A percentile compares a stretch with the other conserved stretches of the same genome.
Evolutionary conservation across 805 yeast species (phyloP).

Genomic region (Monosporozyma yasuniensis): DNA sequence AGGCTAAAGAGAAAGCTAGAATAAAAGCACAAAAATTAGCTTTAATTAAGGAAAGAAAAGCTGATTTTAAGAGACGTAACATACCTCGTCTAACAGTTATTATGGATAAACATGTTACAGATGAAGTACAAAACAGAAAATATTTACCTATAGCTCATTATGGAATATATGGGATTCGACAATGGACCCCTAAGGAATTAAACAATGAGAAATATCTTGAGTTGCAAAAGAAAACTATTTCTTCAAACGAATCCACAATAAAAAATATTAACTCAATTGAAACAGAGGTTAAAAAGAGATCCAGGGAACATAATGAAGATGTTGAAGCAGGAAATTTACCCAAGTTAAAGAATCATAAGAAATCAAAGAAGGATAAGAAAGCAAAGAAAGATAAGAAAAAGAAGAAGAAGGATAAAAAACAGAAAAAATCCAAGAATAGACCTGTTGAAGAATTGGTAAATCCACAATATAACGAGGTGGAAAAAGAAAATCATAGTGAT

Average conservation of each 20-base stretch:
- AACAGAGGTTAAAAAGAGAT: background rate
- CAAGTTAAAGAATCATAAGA: background rate
- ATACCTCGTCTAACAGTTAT: background rate
- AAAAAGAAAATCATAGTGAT: background rate
- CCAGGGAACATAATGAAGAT: background rate
- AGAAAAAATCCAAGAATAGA: background rate
- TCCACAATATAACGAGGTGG: background rate
- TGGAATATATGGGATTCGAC: background rate
- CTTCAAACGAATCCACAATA: background rate
- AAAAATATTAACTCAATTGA: background rate
- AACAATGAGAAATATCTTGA: background rate
- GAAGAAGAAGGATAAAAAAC: background rate
- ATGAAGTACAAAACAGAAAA: background rate
- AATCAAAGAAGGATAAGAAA: background rate
- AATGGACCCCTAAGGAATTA: background rate
- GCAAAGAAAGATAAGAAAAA: background rate
- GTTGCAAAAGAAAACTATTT: background rate
- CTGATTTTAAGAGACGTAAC: background rate
- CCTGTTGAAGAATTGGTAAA: background rate
- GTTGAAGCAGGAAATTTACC: background rate
- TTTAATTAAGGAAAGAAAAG: background rate
- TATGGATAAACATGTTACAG: background rate
- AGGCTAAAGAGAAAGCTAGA: background rate
- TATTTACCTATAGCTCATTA: background rate
- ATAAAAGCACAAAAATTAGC: background rate